Evolutionary conservation across 2,329 filamentous ascomycete genomes (phyloP).

Genomic region (Fonsecaea monophora): DNA sequence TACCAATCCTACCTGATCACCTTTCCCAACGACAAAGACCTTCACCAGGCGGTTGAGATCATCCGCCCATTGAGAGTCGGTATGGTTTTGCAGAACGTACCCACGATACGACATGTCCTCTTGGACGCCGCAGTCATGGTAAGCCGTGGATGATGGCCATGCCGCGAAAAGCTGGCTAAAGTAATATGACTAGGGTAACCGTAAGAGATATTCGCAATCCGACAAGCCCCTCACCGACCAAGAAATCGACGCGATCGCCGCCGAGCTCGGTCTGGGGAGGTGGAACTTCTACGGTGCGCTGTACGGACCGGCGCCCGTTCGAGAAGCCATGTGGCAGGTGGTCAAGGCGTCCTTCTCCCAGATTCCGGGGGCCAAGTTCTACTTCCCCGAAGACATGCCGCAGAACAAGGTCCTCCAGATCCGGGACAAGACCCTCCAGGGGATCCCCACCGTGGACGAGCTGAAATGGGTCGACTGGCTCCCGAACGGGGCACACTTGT

Average conservation of each 20-base stretch:
- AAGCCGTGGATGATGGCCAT: too few relatives aligned
- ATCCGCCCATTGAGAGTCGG: conserved; percentile 46
- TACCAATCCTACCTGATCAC: conserved; percentile 55
- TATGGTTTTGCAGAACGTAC: conserved; percentile 58
- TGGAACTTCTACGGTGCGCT: conserved; percentile 62
- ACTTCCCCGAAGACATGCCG: conserved; percentile 51
- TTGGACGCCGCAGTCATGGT: conserved; percentile 54
- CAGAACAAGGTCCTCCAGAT: conserved; percentile 44
- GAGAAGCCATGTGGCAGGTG: conserved; percentile 46
- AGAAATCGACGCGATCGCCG: conserved; percentile 52
- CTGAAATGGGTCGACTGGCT: conserved; percentile 59
- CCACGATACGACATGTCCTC: conserved; percentile 54
- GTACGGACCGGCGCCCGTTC: conserved; percentile 47
- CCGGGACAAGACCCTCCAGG: conserved; percentile 40
- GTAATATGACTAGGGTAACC: not conserved
- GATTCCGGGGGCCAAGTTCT: conserved; percentile 54
- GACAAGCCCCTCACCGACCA: conserved; percentile 48
- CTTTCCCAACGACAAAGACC: conserved; percentile 56
- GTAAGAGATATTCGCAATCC: conserved; percentile 45
- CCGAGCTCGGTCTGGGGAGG: conserved; percentile 52
- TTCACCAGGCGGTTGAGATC: conserved; percentile 39
- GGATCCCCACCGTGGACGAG: conserved; percentile 44
- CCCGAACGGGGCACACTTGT: conserved; percentile 60
- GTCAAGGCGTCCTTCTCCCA: conserved; percentile 54
- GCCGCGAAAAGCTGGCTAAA: too few relatives aligned